Percentiles rank a stretch among this genome's conserved stretches.
Conservation (phyloP, 371 early-diverging fungal species). For the Thermomucor indicae-seudaticae region DNA sequence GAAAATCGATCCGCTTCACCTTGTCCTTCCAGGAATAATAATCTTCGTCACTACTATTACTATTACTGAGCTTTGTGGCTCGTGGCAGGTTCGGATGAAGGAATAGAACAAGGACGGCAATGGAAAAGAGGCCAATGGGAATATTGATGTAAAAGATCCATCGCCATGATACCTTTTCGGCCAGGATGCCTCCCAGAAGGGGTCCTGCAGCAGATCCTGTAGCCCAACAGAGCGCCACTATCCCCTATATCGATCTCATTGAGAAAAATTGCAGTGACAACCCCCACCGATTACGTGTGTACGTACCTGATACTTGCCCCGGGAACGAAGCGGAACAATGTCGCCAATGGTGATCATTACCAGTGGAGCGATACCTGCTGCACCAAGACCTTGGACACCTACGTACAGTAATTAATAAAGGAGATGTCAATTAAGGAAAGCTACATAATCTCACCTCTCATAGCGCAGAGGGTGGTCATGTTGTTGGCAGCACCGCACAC, state of each 20-base stretch:
- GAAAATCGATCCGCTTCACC: constrained; percentile 29
- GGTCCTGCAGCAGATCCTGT: constrained; percentile 21
- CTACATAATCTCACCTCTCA: constrained; percentile 3
- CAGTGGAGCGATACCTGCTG: constrained; percentile 57
- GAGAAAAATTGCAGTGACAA: background rate
- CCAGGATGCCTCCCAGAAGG: constrained; percentile 32
- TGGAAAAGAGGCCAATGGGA: constrained; percentile 4
- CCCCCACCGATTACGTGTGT: no score
- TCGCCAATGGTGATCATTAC: constrained; percentile 61
- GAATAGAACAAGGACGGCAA: constrained; percentile 17
- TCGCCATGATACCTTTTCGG: constrained; percentile 41
- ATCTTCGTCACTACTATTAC: constrained; percentile 20
- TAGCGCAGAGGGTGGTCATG: constrained; percentile 2
- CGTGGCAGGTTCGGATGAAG: constrained; percentile 28
- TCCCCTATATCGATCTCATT: background rate
- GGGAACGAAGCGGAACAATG: constrained; percentile 47
- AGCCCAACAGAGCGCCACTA: constrained; percentile 10
- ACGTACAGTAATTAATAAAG: constrained; percentile 21
- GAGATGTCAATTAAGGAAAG: constrained; percentile 15
- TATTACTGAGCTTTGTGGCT: no score
- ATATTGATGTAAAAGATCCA: constrained; percentile 49
- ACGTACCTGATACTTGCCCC: constrained; percentile 54
- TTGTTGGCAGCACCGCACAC: constrained; percentile 1
- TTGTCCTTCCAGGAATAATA: constrained; percentile 32
- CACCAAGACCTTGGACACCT: constrained; percentile 48